Conservation (phyloP, 495 filamentous ascomycete species). For the Aspergillus taichungensis region DNA sequence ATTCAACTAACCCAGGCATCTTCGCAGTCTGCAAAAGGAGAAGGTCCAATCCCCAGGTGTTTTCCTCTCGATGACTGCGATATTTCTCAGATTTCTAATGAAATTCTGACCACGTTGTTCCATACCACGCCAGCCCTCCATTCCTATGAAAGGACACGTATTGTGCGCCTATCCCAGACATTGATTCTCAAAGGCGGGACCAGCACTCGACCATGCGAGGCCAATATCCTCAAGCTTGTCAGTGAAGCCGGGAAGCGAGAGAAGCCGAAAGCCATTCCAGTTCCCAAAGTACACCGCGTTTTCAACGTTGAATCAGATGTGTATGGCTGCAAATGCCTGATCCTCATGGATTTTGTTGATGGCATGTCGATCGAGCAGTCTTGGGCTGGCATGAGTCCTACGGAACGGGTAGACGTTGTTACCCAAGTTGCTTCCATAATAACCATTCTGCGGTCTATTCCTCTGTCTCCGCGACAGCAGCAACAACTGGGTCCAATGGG, state of each 20-base stretch:
- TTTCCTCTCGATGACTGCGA: constrained; percentile 5
- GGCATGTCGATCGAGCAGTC: constrained; percentile 1
- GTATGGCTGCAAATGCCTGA: constrained; percentile 4
- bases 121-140: constrained; percentile 3
- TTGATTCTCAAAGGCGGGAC: constrained; percentile 3
- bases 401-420: constrained; percentile 1
- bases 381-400: constrained; percentile 1
- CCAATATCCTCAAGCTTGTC: constrained; percentile 2
- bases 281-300: constrained; percentile 2
- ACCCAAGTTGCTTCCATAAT: constrained; percentile 5
- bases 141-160: constrained; percentile 2
- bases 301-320: constrained; percentile 2
- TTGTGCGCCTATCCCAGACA: constrained; percentile 3
- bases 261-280: not conserved
- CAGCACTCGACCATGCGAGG: constrained; percentile 1
- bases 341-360: constrained; percentile 6
- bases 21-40: constrained; percentile 1
- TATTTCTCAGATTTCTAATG: constrained; percentile 1
- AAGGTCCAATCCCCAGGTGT: not conserved
- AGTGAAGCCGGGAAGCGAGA: not conserved
- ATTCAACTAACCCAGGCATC: not conserved
- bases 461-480: constrained; percentile 1
- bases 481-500: constrained; percentile 3
- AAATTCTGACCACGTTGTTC: constrained; percentile 4
- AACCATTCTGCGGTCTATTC: constrained; percentile 4